Evolutionary conservation across 1,284 basidiomycete species (phyloP), one percentile per base, ranked within the genome.

Genomic region (Volvariella volvacea): DNA sequence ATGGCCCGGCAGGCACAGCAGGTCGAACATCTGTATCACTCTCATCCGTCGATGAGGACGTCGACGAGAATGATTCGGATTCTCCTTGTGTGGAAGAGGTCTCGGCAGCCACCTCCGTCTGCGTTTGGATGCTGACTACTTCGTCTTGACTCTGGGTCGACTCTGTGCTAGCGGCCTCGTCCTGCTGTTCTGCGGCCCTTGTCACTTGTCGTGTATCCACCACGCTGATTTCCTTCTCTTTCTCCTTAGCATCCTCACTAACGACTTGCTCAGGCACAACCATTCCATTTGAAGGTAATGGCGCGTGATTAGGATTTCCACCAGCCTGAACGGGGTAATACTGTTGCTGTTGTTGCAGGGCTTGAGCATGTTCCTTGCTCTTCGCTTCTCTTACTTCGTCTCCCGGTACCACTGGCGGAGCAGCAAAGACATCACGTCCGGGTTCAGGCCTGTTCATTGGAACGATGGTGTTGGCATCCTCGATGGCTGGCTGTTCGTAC

Each of bases 361-460:
- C 12, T 28, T 28, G 25, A 28, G 25, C 25, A 12, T 28, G 25
- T 28, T 28, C 40, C 16, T 12, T 31, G 22, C 45, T 46, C 45
- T 46, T 46, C 1, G 33, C 22, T 14, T 41, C 39, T 33, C 41
- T 31, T 3, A 28, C 22, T 6, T 36, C 19, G 15, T 36, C n/a
- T 16, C 19, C 19, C 15, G 45, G 25, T 4, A 39, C 34, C 2
- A 20, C 50, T 38, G 34, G 51, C 45, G 17, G 48, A 32, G 59
- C 69, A 0, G 66, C 80, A 55, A 88, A 88, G 45, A 87, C 67
- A 53, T 88, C 78, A 8, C 63, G 68, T 0, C 84, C 84, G 3
- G 85, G 85, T 52, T 85, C 82, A 0, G 80, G 64, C 51, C 76
- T 72, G 22, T 70, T 74, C 17, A 69, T 60, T 6, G 68, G 62